Percentiles rank a stretch among this genome's conserved stretches.
phyloP scores from a whole-genome alignment of 1,284 basidiomycete genomes.

The Rhodotorula sp. region DNA sequence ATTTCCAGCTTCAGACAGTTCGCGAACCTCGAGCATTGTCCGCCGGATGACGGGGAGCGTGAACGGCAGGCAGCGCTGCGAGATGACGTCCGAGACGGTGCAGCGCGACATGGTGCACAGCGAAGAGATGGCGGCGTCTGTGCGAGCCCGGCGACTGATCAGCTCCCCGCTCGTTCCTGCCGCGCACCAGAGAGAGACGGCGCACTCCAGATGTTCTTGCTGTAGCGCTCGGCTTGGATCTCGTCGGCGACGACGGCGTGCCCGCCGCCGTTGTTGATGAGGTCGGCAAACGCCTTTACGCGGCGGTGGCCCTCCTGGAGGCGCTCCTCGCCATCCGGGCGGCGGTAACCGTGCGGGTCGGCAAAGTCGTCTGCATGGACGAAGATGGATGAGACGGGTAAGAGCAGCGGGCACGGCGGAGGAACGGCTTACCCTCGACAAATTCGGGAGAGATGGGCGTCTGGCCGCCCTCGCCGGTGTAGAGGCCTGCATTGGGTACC shows the following conservation, averaged over 20 bases:
- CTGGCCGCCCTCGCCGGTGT: conserved; percentile 36
- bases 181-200: no score
- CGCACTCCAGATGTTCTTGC: conserved; percentile 55
- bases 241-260: conserved; percentile 49
- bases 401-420: not conserved
- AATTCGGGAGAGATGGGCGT: conserved; percentile 8
- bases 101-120: conserved; percentile 53
- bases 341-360: conserved; percentile 38
- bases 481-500: conserved; percentile 28
- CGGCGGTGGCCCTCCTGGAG: conserved; percentile 45
- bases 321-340: conserved; percentile 19
- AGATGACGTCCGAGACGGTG: conserved; percentile 52
- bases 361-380: not conserved
- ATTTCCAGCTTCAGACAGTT: not conserved
- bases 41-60: conserved; percentile 50
- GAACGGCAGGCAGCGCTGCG: conserved; percentile 48
- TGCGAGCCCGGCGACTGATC: no score
- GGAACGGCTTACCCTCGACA: conserved; percentile 7
- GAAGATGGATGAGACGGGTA: not conserved
- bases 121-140: conserved; percentile 27
- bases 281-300: conserved; percentile 48
- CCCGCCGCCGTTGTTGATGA: conserved; percentile 53
- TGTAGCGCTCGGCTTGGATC: conserved; percentile 56
- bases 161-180: no score
- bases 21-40: conserved; percentile 50